Conservation (phyloP, 2,329 filamentous ascomycete species). For the Diplodia sapinea region DNA sequence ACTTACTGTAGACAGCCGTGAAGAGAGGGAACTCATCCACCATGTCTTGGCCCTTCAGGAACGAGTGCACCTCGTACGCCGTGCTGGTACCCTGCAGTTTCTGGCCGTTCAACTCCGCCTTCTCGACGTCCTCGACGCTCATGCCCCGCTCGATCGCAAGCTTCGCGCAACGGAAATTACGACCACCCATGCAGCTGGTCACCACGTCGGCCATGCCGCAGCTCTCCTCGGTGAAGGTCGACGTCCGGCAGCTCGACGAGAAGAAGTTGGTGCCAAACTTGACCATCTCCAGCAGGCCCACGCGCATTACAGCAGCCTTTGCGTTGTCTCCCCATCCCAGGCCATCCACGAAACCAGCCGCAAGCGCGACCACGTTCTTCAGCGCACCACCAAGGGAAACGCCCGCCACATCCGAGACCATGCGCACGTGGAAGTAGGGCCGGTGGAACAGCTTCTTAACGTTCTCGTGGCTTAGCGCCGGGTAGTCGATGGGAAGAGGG, state of each 20-base stretch:
- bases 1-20: slow-evolving; percentile 76
- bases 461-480: slow-evolving; percentile 81
- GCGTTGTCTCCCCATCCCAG: slow-evolving; percentile 98
- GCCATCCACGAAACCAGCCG: slow-evolving; percentile 93
- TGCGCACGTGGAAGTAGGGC: slow-evolving; percentile 95
- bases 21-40: slow-evolving; percentile 91
- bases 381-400: slow-evolving; percentile 92
- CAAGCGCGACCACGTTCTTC: slow-evolving; percentile 95
- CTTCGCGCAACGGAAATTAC: slow-evolving; percentile 94
- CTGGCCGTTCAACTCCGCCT: slow-evolving; percentile 90
- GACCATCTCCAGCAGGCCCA: slow-evolving; percentile 95
- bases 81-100: slow-evolving; percentile 95
- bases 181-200: slow-evolving; percentile 87
- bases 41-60: slow-evolving; percentile 77
- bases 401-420: slow-evolving; percentile 94
- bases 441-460: slow-evolving; percentile 90
- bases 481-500: slow-evolving; percentile 80
- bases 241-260: slow-evolving; percentile 75
- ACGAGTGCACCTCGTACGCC: slow-evolving; percentile 87
- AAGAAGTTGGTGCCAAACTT: slow-evolving; percentile 96
- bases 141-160: slow-evolving; percentile 80
- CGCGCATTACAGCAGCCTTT: slow-evolving; percentile 97
- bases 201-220: slow-evolving; percentile 95
- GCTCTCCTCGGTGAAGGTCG: slow-evolving; percentile 96
- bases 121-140: slow-evolving; percentile 85